These are phyloP conservation scores for Rhodotorula toruloides DNA, from an alignment of 768 basidiomycete species.

Conservation along the genomic window DNA sequence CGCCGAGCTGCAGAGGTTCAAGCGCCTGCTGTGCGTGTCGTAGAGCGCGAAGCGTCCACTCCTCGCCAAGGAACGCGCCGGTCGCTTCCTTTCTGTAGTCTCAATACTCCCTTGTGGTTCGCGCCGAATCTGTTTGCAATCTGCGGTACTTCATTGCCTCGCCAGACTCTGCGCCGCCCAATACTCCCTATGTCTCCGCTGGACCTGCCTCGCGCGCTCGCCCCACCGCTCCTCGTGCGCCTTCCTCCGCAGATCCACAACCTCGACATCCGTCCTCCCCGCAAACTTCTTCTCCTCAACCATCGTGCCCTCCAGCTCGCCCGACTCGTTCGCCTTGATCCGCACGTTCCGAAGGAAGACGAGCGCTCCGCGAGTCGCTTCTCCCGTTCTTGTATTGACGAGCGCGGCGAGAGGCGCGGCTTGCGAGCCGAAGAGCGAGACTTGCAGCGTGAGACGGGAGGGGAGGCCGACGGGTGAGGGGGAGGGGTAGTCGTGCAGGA, in stretches of 20 bases:
- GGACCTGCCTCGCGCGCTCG: background rate
- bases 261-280: background rate
- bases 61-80: too few relatives aligned
- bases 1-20: too few relatives aligned
- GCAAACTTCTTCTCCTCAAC: slow-evolving; percentile 3
- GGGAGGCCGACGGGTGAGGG: background rate
- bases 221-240: background rate
- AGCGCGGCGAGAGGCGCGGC: background rate
- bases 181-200: slow-evolving; percentile 11
- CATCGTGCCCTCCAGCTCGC: slow-evolving; percentile 1
- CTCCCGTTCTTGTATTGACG: background rate
- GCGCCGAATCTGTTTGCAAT: too few relatives aligned
- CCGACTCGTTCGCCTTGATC: background rate
- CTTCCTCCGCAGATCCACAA: background rate
- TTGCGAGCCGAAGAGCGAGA: slow-evolving; percentile 17
- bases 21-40: too few relatives aligned
- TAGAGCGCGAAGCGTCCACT: too few relatives aligned
- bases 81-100: too few relatives aligned
- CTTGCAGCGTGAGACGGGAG: background rate
- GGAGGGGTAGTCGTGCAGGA: background rate
- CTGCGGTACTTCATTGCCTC: too few relatives aligned
- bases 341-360: slow-evolving; percentile 5
- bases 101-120: too few relatives aligned
- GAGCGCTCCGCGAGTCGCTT: background rate
- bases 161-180: background rate